Percentiles rank a stretch among this genome's conserved stretches.
Conservation (phyloP, 1,284 basidiomycete species). For the Takashimella koratensis region DNA sequence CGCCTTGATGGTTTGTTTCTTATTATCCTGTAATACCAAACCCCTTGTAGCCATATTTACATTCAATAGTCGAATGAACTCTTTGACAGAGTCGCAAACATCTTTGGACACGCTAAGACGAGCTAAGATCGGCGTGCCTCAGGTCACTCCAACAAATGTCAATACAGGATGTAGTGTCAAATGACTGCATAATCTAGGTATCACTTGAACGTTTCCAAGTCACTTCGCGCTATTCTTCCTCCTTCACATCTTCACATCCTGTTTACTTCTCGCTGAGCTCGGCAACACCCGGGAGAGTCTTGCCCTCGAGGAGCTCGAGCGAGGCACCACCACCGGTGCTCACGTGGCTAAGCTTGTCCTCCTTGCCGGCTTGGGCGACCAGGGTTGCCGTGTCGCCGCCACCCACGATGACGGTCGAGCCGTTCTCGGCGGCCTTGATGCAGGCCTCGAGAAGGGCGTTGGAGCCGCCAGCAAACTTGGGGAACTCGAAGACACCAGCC, state of each 20-base stretch:
- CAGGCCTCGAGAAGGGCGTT: slow-evolving; percentile 79
- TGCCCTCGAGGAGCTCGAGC: slow-evolving; percentile 93
- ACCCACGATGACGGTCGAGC: slow-evolving; percentile 88
- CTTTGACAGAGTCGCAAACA: not conserved
- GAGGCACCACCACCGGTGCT: slow-evolving; percentile 96
- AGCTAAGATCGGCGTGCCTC: no score
- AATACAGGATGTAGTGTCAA: no score
- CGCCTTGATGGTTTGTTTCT: not conserved
- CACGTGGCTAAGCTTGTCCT: slow-evolving; percentile 90
- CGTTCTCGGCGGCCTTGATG: slow-evolving; percentile 80
- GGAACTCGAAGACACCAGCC: slow-evolving; percentile 96
- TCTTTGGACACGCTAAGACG: no score
- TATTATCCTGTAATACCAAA: not conserved
- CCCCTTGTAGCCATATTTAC: not conserved
- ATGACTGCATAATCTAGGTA: no score
- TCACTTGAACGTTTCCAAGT: no score
- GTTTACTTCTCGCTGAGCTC: slow-evolving; percentile 65
- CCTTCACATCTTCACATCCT: no score
- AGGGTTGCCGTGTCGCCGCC: slow-evolving; percentile 92
- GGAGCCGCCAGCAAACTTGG: slow-evolving; percentile 83
- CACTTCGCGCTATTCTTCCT: no score
- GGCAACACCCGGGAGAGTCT: slow-evolving; percentile 81
- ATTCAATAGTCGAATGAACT: not conserved
- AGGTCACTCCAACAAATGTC: no score
- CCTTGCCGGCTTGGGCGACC: slow-evolving; percentile 73